A percentile compares a stretch with the other conserved stretches of the same genome.
phyloP scores from a whole-genome alignment of 257 asterid species.

The Ehretia macrophylla region DNA sequence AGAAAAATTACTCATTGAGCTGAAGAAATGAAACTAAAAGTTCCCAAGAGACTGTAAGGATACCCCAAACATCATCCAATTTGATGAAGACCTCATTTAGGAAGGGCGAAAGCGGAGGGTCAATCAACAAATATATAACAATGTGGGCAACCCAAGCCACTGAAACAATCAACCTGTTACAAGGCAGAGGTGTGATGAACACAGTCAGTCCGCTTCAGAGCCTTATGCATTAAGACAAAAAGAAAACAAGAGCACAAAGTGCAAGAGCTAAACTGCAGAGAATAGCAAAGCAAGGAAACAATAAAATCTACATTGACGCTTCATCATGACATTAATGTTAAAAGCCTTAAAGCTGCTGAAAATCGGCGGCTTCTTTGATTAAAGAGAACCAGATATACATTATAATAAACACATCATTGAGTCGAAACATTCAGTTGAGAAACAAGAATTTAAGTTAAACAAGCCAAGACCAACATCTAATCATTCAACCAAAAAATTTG shows the following conservation, averaged over 20 bases:
- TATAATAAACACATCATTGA: too few relatives aligned
- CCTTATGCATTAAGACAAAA: background rate
- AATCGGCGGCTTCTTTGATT: too few relatives aligned
- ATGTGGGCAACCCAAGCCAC: conserved; percentile 95
- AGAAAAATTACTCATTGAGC: conserved; percentile 9
- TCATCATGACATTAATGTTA: background rate
- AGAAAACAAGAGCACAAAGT: background rate
- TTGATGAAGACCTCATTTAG: conserved; percentile 89
- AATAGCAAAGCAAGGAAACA: background rate
- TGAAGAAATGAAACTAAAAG: conserved; percentile 9
- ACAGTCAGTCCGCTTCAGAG: background rate
- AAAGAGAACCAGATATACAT: too few relatives aligned
- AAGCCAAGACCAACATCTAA: too few relatives aligned
- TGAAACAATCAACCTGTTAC: conserved; percentile 84
- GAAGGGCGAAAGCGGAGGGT: conserved; percentile 89
- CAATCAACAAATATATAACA: conserved; percentile 80
- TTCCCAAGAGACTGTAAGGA: conserved; percentile 10
- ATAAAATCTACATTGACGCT: background rate
- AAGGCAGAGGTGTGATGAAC: conserved; percentile 9
- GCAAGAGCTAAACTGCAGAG: background rate
- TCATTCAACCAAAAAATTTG: background rate
- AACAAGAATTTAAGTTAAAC: too few relatives aligned
- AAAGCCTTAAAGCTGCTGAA: too few relatives aligned
- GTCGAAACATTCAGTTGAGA: too few relatives aligned
- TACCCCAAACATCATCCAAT: conserved; percentile 94